phyloP scores from a whole-genome alignment of 2,329 filamentous ascomycete species.

The Cladobotryum protrusum region DNA sequence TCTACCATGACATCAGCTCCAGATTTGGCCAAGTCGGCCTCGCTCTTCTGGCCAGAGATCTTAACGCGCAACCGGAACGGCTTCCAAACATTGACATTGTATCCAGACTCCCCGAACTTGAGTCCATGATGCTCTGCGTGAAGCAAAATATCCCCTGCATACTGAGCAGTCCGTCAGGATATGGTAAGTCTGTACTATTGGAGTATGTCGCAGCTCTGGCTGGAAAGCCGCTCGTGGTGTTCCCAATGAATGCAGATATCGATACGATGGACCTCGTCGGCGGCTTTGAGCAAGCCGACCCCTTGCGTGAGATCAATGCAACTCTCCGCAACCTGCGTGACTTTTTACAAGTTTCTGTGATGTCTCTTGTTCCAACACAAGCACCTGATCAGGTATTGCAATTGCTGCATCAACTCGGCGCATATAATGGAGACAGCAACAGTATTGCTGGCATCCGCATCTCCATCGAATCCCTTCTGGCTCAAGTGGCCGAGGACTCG shows the following conservation, averaged over 20 bases:
- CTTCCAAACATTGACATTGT: conserved; percentile 47
- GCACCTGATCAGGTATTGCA: conserved; percentile 43
- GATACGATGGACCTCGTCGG: conserved; percentile 97
- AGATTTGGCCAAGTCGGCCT: conserved; percentile 72
- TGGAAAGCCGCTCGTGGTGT: conserved; percentile 71
- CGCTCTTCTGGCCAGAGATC: conserved; percentile 60
- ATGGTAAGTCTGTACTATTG: conserved; percentile 78
- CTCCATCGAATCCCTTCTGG: conserved; percentile 34
- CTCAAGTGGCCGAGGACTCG: conserved; percentile 37
- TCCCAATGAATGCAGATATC: conserved; percentile 89
- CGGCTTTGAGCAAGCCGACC: conserved; percentile 91
- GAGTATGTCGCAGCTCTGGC: conserved; percentile 72
- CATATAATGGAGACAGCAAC: conserved; percentile 31
- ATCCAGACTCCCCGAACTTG: conserved; percentile 63
- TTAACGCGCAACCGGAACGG: conserved; percentile 42
- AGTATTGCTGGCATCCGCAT: conserved; percentile 32
- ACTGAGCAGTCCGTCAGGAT: conserved; percentile 76
- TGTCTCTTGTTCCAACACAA: conserved; percentile 41
- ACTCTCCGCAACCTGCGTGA: conserved; percentile 42
- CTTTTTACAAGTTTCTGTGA: conserved; percentile 46
- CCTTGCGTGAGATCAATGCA: conserved; percentile 63
- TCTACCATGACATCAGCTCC: conserved; percentile 64
- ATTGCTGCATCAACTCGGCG: conserved; percentile 46
- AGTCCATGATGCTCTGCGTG: conserved; percentile 82
- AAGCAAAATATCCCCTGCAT: conserved; percentile 86